phyloP scores from a whole-genome alignment of 768 basidiomycete species.

The Agrocybe pediades region DNA sequence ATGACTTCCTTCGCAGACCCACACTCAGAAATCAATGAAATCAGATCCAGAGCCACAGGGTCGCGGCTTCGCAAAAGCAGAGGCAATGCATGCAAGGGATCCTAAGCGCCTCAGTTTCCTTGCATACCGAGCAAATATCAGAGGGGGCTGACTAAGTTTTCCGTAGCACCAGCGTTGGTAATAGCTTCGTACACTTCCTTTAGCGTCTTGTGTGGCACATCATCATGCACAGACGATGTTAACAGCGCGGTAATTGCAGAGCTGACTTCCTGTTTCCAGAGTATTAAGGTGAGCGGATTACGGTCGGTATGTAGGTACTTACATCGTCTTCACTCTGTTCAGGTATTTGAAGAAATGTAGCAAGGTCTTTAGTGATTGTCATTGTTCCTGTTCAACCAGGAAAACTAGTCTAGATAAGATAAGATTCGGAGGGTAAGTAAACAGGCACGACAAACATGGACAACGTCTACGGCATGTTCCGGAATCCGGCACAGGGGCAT shows the following conservation, averaged over 20 bases:
- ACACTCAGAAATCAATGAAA: conserved; percentile 41
- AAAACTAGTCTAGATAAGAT: not conserved
- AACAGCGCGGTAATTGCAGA: conserved; percentile 33
- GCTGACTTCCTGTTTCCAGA: conserved; percentile 24
- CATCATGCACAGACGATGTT: conserved; percentile 36
- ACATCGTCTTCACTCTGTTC: not conserved
- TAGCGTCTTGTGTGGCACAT: conserved; percentile 26
- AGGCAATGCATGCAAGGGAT: conserved; percentile 45
- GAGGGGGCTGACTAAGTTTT: conserved; percentile 23
- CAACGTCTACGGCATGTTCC: no score
- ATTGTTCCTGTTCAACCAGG: no score
- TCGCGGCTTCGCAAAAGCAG: conserved; percentile 39
- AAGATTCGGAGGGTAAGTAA: not conserved
- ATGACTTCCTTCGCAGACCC: conserved; percentile 47
- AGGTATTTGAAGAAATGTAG: not conserved
- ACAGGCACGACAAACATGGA: no score
- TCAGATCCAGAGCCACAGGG: conserved; percentile 37
- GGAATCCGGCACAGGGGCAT: no score
- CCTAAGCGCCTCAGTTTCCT: conserved; percentile 14
- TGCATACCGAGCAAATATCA: not conserved
- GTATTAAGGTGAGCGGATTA: not conserved
- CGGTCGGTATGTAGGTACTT: not conserved
- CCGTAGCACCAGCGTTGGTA: conserved; percentile 16
- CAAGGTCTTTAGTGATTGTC: not conserved
- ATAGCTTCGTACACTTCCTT: conserved; percentile 33